These are phyloP conservation scores for Pseudocercospora macadamiae DNA, from an alignment of 2,329 filamentous ascomycete genomes.

Conservation along the genomic window DNA sequence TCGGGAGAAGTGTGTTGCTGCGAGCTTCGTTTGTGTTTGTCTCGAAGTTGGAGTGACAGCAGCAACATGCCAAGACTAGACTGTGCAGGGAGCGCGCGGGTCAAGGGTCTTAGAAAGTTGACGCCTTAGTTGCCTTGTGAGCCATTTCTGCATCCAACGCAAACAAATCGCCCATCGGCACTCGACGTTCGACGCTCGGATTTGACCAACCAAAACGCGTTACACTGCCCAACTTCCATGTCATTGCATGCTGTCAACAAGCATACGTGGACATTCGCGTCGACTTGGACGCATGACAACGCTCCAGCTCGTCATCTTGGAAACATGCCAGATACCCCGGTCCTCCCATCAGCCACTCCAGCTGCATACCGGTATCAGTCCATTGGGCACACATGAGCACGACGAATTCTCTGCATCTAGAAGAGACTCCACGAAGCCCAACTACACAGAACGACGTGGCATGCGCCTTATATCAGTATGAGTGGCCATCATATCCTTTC, in stretches of 20 bases:
- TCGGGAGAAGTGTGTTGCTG: neutral
- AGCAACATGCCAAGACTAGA: slow-evolving; percentile 1
- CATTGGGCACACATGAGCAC: neutral
- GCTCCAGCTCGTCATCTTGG: neutral
- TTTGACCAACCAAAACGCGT: neutral
- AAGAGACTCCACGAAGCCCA: no score
- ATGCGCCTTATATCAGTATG: no score
- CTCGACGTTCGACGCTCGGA: neutral
- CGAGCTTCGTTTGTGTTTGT: slow-evolving; percentile 10
- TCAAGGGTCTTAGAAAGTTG: neutral
- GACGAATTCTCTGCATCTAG: neutral
- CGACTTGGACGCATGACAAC: slow-evolving; percentile 3
- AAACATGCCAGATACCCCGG: neutral
- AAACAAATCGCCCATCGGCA: neutral
- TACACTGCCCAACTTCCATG: neutral
- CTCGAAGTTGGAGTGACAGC: slow-evolving; percentile 1
- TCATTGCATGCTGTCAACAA: neutral
- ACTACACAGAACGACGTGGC: no score
- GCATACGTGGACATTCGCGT: slow-evolving; percentile 1
- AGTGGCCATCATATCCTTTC: no score
- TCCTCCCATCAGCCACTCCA: neutral
- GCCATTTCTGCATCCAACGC: neutral
- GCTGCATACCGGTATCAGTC: neutral
- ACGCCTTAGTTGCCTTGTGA: neutral
- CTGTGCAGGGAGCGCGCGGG: neutral